Percentiles rank a stretch among this genome's conserved stretches.
Conservation (phyloP, 345 rosid genomes). For the Hibiscus trionum region DNA sequence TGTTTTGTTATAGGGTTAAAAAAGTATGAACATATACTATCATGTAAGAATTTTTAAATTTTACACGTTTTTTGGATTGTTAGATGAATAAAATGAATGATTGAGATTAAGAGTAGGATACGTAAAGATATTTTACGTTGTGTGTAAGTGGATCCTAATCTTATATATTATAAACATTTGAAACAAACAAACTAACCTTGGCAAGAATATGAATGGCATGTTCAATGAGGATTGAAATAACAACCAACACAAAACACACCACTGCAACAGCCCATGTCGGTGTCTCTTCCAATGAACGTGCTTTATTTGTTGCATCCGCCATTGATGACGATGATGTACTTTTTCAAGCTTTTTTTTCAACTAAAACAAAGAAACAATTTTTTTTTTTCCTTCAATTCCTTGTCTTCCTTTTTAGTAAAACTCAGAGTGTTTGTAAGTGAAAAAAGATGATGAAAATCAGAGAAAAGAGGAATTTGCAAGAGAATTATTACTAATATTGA, state of each 20-base stretch:
- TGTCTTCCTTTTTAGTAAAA: background rate
- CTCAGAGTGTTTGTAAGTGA: background rate
- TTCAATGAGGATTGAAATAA: slow-evolving; percentile 66
- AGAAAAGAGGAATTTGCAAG: background rate
- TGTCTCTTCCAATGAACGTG: slow-evolving; percentile 50
- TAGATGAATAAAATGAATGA: no score
- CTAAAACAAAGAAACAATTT: background rate
- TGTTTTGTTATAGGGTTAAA: no score
- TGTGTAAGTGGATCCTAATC: no score
- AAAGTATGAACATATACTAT: no score
- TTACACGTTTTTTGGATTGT: no score
- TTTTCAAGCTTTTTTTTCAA: background rate
- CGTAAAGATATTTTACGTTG: no score
- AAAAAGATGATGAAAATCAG: background rate
- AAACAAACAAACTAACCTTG: slow-evolving; percentile 24
- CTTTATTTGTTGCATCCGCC: slow-evolving; percentile 7
- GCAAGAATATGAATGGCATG: slow-evolving; percentile 50
- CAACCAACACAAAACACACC: slow-evolving; percentile 62
- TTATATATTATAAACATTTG: no score
- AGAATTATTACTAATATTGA: background rate
- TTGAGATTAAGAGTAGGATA: no score
- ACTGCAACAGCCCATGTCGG: slow-evolving; percentile 94
- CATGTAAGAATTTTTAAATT: no score
- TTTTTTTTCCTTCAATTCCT: no score
- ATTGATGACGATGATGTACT: background rate